Evolutionary conservation across 2,329 filamentous ascomycete species (phyloP), one percentile per base, ranked within the genome.

Genomic region (Hypoxylon sp.): DNA sequence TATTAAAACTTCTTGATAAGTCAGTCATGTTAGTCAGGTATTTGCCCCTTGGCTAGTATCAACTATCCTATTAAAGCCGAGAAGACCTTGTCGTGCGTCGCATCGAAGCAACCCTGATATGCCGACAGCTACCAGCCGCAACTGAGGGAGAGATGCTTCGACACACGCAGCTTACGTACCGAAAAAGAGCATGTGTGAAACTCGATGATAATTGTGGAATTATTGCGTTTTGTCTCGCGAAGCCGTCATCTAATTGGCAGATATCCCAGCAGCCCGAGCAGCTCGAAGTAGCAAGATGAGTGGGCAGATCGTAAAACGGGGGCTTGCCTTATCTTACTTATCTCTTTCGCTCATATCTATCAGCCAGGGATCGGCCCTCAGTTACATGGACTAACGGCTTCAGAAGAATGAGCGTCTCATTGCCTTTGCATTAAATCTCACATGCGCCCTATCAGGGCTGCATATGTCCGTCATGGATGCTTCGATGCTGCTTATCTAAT

Each of bases 271-370:
- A n/a, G 30, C 23, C n/a, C 19, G 13, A 32, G 11, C 23, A 19
- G 14, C 49, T 25, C 19, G 19, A 28, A 21, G 53, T 14, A 46
- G 45, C 32, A 21, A 43, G 38, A 21, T 9, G 38, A 43, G 38
- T 43, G 38, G 38, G 7, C 17, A 21, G 38, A 9, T 43, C 38
- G 38, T 43, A 43, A 21, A 43, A 43, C 10, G 38, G 38, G 38
- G 38, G 38, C 38, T 17, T 25, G 34, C 38, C 66, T 66, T 66
- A 69, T 66, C 63, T 63, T n/a, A 64, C 65, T 68, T 64, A 64
- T 64, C 65, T 60, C 48, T 58, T 46, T 21, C 52, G n/a, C 25
- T 45, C 58, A 51, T 49, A 59, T 62, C 55, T 51, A n/a, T 45
- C 30, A 60, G 14, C 45, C 62, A 62, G 38, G 63, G 59, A 60